Percentiles rank a stretch among this genome's conserved stretches.
Evolutionary conservation across 2,329 filamentous ascomycete genomes (phyloP).

Genomic region (Diaporthe citriasiana): DNA sequence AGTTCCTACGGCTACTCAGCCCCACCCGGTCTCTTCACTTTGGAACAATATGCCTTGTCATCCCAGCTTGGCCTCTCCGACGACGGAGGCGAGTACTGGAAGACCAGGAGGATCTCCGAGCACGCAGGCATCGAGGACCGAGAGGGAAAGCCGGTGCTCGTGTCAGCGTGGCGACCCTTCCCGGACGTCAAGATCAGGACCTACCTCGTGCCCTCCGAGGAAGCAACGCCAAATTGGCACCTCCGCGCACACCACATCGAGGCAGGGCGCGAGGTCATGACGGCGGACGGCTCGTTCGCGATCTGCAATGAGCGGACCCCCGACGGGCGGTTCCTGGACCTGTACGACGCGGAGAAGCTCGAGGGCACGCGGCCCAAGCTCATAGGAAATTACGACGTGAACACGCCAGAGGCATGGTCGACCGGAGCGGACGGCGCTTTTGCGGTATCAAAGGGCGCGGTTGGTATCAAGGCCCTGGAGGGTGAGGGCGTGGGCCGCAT

Average conservation of each 20-base stretch:
- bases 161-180: conserved; percentile 80
- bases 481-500: conserved; percentile 60
- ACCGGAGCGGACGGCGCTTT: conserved; percentile 67
- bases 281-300: conserved; percentile 82
- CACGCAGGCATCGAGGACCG: conserved; percentile 73
- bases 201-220: conserved; percentile 73
- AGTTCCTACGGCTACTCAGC: conserved; percentile 84
- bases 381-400: conserved; percentile 72
- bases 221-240: conserved; percentile 77
- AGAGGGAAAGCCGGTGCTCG: conserved; percentile 68
- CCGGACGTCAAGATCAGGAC: conserved; percentile 76
- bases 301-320: conserved; percentile 68
- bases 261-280: conserved; percentile 74
- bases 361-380: conserved; percentile 69
- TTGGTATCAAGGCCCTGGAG: conserved; percentile 70
- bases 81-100: conserved; percentile 84
- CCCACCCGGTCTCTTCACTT: conserved; percentile 79
- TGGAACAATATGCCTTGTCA: conserved; percentile 83
- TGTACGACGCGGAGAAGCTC: conserved; percentile 59
- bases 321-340: conserved; percentile 65
- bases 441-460: conserved; percentile 69
- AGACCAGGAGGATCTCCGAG: conserved; percentile 77
- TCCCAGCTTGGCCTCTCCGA: conserved; percentile 83
- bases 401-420: conserved; percentile 66
- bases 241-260: conserved; percentile 74